Conservation (phyloP, 176 grass and related monocot genomes). For the Oryza australiensis region DNA sequence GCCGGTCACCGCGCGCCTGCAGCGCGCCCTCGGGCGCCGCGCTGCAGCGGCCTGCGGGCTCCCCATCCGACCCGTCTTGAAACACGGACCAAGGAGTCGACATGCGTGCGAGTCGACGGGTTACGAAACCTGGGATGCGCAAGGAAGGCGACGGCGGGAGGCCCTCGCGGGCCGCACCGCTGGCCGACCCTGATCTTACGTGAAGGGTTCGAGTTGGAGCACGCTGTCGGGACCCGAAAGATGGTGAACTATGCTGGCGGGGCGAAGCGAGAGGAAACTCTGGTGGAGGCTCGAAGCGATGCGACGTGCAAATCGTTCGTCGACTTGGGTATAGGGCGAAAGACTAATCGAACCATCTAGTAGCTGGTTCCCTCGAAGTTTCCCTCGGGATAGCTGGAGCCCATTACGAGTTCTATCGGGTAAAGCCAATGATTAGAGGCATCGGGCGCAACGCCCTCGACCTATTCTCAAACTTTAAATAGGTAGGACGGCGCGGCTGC, state of each 20-base stretch:
- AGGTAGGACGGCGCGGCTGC: too few species aligned
- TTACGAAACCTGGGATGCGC: too few species aligned
- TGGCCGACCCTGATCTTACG: slow-evolving; percentile 62
- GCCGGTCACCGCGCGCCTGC: too few species aligned
- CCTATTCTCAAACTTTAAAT: too few species aligned
- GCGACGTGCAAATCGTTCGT: too few species aligned
- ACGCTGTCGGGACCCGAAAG: slow-evolving; percentile 56
- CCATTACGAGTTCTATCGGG: neutral
- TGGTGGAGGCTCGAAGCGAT: slow-evolving; percentile 79
- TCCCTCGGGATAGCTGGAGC: slow-evolving; percentile 53
- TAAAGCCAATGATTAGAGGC: neutral
- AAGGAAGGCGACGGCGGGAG: too few species aligned
- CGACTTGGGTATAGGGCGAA: too few species aligned
- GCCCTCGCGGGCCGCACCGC: slow-evolving; percentile 25
- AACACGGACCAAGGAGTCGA: slow-evolving; percentile 81
- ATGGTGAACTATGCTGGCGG: slow-evolving; percentile 59
- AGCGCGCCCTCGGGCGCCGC: too few species aligned
- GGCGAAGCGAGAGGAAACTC: slow-evolving; percentile 68
- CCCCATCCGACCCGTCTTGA: slow-evolving; percentile 75
- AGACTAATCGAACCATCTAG: slow-evolving; percentile 75
- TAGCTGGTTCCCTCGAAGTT: slow-evolving; percentile 66
- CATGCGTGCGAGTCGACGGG: too few species aligned
- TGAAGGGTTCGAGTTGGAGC: slow-evolving; percentile 80
- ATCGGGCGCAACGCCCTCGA: too few species aligned
- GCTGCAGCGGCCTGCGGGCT: slow-evolving; percentile 1